Base-by-base conservation (phyloP, 192 early-diverging fungal genomes). In the Coemansia sp. region DNA sequence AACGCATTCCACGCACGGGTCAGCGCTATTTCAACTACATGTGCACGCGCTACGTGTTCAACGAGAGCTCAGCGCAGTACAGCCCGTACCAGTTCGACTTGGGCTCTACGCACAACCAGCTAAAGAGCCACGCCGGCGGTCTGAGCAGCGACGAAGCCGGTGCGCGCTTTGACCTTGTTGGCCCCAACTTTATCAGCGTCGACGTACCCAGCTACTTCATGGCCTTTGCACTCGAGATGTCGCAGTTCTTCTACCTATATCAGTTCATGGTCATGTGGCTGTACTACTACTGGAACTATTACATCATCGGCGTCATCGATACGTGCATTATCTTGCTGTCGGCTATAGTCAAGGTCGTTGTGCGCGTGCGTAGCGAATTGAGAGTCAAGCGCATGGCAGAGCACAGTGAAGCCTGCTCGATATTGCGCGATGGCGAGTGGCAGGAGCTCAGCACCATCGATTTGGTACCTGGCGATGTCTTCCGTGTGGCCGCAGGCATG, bases 1-100 rank as follows among this genome's bases (percentile, higher is more conserved):
- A 61, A 20, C 48, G 62, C n/a, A 88, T 87, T 6, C 62, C 75
- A 29, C 71, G 67, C 19, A 76, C 65, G 45, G 83, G 75, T n/a
- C 78, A 78, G 31, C 77, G 80, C 24, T 93, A 88, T 68, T 89
- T 93, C 66, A 90, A 90, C 70, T 89, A 86, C 63, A 85, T 90
- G 71, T 91, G 88, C 75, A 86, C 89, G 44, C 88, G 91, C 29
- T 93, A 91, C 64, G 86, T 93, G 9, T 88, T 83, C 58, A 83
- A 91, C 62, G 67, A 84, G 7, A 67, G 70, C 12, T 51, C 75
- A 15, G 62, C 46, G 8, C 53, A 65, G 24, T 93, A 89, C 71
- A 85, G 83, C n/a, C 88, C 88, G 15, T 88, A 77, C 75, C 62
- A 69, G 63, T 87, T 87, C 66, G 68, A 83, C 39, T 66, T 91